phyloP scores from a whole-genome alignment of 1,284 basidiomycete species.

The Hypsizygus ulmarius region DNA sequence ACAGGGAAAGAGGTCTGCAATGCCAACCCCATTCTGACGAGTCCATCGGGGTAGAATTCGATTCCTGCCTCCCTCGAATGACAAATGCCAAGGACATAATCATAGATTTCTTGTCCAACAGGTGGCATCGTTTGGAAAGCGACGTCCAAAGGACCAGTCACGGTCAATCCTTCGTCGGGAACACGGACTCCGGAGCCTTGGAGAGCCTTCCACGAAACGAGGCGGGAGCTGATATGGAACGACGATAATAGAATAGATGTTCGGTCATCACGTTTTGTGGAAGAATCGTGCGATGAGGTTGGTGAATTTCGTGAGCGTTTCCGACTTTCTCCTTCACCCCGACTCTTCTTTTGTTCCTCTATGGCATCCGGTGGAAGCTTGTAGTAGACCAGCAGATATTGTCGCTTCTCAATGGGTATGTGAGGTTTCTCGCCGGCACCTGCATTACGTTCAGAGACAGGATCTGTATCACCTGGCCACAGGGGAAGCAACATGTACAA shows the following conservation, averaged over 20 bases:
- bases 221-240: constrained; percentile 66
- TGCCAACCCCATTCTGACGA: constrained; percentile 65
- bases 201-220: constrained; percentile 66
- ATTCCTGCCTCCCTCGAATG: constrained; percentile 60
- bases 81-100: constrained; percentile 61
- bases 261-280: constrained; percentile 32
- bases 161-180: constrained; percentile 64
- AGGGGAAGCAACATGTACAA: constrained; percentile 80
- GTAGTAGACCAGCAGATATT: constrained; percentile 75
- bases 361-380: constrained; percentile 39
- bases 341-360: constrained; percentile 19
- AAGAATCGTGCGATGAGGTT: constrained; percentile 37
- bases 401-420: constrained; percentile 52
- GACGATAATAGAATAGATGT: constrained; percentile 48
- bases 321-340: constrained; percentile 31
- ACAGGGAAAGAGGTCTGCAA: constrained; percentile 23
- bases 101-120: constrained; percentile 27
- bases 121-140: constrained; percentile 46
- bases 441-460: constrained; percentile 29
- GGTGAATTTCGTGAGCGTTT: constrained; percentile 36
- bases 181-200: constrained; percentile 68
- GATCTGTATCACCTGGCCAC: constrained; percentile 74
- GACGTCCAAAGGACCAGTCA: constrained; percentile 59
- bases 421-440: constrained; percentile 31
- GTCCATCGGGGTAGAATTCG: constrained; percentile 67